phyloP scores from a whole-genome alignment of 257 asterid genomes.

The Solanum chilense region DNA sequence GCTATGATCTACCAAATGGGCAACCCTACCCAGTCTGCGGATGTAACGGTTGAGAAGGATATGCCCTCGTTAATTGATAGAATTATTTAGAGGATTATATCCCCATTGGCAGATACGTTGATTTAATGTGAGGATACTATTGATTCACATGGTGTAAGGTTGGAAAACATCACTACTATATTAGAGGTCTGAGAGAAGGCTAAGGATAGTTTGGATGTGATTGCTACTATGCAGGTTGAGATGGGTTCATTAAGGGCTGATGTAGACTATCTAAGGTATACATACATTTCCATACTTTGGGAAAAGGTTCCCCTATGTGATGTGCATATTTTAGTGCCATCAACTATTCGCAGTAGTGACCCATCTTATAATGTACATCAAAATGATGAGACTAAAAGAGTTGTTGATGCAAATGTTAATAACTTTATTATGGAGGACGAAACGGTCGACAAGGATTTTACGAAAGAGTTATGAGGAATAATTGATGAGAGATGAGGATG shows the following conservation, averaged over 20 bases:
- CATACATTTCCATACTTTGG: background rate
- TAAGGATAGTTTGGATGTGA: background rate
- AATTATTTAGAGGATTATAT: background rate
- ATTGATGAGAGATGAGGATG: background rate
- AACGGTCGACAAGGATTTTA: background rate
- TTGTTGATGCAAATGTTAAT: background rate
- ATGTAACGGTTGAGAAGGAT: background rate
- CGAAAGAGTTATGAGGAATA: too few species aligned
- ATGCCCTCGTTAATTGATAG: background rate
- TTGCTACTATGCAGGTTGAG: background rate
- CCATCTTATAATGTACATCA: background rate
- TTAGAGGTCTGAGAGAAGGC: background rate
- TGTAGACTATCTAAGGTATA: background rate
- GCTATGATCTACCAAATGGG: background rate
- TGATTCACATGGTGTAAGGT: too few species aligned
- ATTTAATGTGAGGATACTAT: background rate
- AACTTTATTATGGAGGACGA: background rate
- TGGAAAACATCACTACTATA: background rate
- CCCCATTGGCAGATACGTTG: background rate
- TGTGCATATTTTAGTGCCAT: background rate
- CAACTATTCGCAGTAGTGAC: too few species aligned
- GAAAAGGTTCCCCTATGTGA: background rate
- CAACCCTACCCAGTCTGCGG: background rate
- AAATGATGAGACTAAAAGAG: background rate
- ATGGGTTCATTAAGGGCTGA: background rate